Evolutionary conservation across 75 land plant genomes (phyloP).

Genomic region (Gnetum montanum): DNA sequence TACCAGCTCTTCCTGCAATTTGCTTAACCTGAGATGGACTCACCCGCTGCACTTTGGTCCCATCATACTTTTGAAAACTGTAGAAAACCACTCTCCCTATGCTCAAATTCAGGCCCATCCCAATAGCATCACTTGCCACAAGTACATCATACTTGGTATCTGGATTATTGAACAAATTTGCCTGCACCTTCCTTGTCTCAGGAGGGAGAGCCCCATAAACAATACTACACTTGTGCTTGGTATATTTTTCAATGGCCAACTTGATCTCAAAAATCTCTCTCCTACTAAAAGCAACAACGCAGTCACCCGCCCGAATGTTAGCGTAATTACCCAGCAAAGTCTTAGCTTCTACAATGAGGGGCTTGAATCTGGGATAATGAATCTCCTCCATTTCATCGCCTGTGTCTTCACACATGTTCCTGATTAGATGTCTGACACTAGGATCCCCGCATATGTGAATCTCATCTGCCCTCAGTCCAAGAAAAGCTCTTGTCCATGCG

Average conservation of each 20-base stretch:
- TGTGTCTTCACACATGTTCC: slow-evolving; percentile 59
- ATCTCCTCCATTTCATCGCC: slow-evolving; percentile 77
- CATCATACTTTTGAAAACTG: slow-evolving; percentile 74
- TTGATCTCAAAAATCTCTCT: slow-evolving; percentile 92
- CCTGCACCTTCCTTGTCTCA: slow-evolving; percentile 90
- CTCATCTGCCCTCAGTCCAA: slow-evolving; percentile 92
- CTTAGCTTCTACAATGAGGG: slow-evolving; percentile 72
- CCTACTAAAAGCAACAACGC: slow-evolving; percentile 91
- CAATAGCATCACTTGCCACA: slow-evolving; percentile 98
- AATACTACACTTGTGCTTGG: slow-evolving; percentile 86
- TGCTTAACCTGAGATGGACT: slow-evolving; percentile 89
- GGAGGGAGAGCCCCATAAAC: slow-evolving; percentile 97
- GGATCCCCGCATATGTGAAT: slow-evolving; percentile 97
- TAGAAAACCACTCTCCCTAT: slow-evolving; percentile 82
- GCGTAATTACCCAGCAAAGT: slow-evolving; percentile 58
- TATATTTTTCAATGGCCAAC: slow-evolving; percentile 73
- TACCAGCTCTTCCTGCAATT: slow-evolving; percentile 96
- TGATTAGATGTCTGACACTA: slow-evolving; percentile 62
- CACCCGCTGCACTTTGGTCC: slow-evolving; percentile 61
- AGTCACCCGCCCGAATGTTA: slow-evolving; percentile 79
- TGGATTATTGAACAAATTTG: slow-evolving; percentile 75
- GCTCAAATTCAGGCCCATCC: slow-evolving; percentile 96
- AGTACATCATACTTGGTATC: slow-evolving; percentile 87
- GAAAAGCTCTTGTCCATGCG: slow-evolving; percentile 95
- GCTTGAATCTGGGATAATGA: slow-evolving; percentile 83